Evolutionary conservation across 2,329 filamentous ascomycete species (phyloP).

Genomic region (Trichoderma sp.): DNA sequence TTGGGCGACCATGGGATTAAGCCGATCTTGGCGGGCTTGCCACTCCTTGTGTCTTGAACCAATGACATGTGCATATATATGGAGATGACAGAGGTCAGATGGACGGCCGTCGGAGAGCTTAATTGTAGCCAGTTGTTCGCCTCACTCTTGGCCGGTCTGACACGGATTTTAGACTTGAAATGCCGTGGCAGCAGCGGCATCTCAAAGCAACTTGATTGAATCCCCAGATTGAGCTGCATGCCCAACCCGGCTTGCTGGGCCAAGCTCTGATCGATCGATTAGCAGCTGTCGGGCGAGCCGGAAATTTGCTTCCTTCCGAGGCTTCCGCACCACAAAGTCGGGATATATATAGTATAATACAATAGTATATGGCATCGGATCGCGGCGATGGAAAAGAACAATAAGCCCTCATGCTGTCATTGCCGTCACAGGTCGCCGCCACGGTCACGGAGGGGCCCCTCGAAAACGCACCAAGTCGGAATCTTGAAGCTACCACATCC

Average conservation of each 20-base stretch:
- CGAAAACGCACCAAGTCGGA: neutral
- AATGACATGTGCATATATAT: neutral
- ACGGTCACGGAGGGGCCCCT: neutral
- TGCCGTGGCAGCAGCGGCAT: neutral
- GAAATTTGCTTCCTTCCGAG: constrained; percentile 14
- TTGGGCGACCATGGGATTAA: neutral
- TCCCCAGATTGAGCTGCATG: constrained; percentile 8
- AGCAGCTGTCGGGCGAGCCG: constrained; percentile 7
- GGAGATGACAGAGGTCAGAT: constrained; percentile 4
- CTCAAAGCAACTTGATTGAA: neutral
- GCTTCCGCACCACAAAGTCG: neutral
- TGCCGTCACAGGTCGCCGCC: constrained; percentile 10
- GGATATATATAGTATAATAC: constrained; percentile 9
- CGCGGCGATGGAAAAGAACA: neutral
- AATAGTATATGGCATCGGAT: neutral
- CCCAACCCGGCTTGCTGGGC: constrained; percentile 9
- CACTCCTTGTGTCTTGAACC: neutral
- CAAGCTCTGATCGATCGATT: constrained; percentile 9
- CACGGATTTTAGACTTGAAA: constrained; percentile 9
- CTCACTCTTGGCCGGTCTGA: constrained; percentile 5
- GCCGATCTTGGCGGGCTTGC: neutral
- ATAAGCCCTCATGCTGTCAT: neutral
- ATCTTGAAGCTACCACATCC: neutral
- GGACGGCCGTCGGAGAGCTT: constrained; percentile 3
- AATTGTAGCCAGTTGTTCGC: neutral